These are phyloP conservation scores for Podospora pseudoanserina DNA, from an alignment of 495 filamentous ascomycete genomes.

Conservation along the genomic window DNA sequence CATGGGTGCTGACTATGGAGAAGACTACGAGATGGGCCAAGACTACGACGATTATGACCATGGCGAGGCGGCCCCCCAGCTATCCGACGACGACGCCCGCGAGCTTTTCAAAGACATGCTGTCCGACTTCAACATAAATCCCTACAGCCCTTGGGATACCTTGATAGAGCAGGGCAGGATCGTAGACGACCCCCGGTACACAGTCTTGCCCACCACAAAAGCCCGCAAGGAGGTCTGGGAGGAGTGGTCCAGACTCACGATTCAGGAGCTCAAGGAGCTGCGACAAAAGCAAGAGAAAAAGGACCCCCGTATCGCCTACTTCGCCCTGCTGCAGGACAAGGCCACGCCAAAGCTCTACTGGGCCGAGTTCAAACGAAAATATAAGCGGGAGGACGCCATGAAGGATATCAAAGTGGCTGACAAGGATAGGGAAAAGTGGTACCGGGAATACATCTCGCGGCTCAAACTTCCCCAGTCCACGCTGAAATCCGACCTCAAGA, in stretches of 20 bases:
- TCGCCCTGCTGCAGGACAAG: slow-evolving; percentile 74
- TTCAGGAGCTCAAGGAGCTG: slow-evolving; percentile 64
- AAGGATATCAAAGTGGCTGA: slow-evolving; percentile 69
- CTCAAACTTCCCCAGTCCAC: slow-evolving; percentile 71
- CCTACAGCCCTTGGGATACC: slow-evolving; percentile 89
- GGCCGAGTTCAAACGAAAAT: slow-evolving; percentile 93
- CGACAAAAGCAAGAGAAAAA: slow-evolving; percentile 75
- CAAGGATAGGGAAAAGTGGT: slow-evolving; percentile 87
- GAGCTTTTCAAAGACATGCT: slow-evolving; percentile 84
- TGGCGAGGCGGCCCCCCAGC: slow-evolving; percentile 60
- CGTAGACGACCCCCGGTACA: slow-evolving; percentile 82
- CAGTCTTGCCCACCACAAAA: slow-evolving; percentile 74
- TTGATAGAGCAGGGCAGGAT: slow-evolving; percentile 77
- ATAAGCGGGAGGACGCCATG: slow-evolving; percentile 77
- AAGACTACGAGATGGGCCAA: slow-evolving; percentile 60
- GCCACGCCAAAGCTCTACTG: slow-evolving; percentile 91
- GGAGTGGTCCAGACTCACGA: slow-evolving; percentile 72
- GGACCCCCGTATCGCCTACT: slow-evolving; percentile 80
- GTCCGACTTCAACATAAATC: slow-evolving; percentile 74
- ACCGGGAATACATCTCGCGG: slow-evolving; percentile 77
- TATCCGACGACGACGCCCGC: slow-evolving; percentile 64
- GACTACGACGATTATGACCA: slow-evolving; percentile 66
- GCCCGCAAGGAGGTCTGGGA: slow-evolving; percentile 75
- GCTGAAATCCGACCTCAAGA: slow-evolving; percentile 73
- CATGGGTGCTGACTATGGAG: slow-evolving; percentile 76